Conservation (phyloP, 306 rosid genomes). For the Cyamopsis tetragonoloba region DNA sequence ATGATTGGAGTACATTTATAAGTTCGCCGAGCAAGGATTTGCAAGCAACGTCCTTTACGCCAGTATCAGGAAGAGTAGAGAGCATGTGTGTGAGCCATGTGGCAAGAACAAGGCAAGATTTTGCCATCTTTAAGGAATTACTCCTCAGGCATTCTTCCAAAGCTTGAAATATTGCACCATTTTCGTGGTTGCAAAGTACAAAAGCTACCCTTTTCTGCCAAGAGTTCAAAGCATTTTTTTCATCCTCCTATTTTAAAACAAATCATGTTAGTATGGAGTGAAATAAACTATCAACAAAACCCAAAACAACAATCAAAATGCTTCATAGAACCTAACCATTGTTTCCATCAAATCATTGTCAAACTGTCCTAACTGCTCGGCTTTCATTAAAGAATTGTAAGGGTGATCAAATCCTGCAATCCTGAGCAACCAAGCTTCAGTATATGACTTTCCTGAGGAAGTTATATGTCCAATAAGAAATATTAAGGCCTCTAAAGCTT, state of each 20-base stretch:
- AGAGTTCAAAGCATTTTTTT: conserved; percentile 58
- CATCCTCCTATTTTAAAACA: conserved; percentile 59
- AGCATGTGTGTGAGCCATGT: conserved; percentile 92
- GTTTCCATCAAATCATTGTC: conserved; percentile 53
- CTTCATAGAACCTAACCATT: conserved; percentile 42
- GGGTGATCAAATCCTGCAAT: conserved; percentile 84
- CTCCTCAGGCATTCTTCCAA: conserved; percentile 79
- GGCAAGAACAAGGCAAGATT: conserved; percentile 74
- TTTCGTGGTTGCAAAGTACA: conserved; percentile 83
- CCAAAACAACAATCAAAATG: conserved; percentile 22
- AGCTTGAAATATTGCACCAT: conserved; percentile 77
- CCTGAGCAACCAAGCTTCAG: conserved; percentile 84
- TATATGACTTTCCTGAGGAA: conserved; percentile 62
- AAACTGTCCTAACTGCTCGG: conserved; percentile 41
- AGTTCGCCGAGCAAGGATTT: conserved; percentile 70
- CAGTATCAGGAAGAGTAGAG: conserved; percentile 80
- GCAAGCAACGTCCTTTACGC: conserved; percentile 58
- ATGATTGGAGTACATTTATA: conserved; percentile 64
- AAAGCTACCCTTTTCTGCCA: conserved; percentile 84
- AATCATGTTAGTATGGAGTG: conserved; percentile 15
- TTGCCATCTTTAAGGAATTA: conserved; percentile 60
- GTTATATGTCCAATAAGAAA: conserved; percentile 72
- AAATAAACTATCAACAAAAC: conserved; percentile 15
- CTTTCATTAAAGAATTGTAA: conserved; percentile 64
- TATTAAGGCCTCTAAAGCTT: conserved; percentile 64